Conservation (phyloP, 805 yeast species). For the Torulaspora franciscae region DNA sequence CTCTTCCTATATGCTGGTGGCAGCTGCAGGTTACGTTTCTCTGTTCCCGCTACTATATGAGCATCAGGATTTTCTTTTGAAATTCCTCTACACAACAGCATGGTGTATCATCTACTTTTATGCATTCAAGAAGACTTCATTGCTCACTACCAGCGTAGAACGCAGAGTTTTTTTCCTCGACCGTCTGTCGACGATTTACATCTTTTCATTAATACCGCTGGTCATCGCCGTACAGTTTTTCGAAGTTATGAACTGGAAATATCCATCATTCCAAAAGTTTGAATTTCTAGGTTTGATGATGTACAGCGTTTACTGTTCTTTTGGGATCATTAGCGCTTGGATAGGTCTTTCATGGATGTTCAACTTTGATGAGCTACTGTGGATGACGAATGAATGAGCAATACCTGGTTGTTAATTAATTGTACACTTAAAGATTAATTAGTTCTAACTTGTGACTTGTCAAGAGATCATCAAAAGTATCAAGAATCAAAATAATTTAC, state of each 20-base stretch:
- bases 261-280: conserved; percentile 49
- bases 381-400: conserved; percentile 37
- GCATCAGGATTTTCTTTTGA: conserved; percentile 73
- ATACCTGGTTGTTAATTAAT: not conserved
- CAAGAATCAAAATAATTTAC: no score
- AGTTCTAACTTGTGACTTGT: no score
- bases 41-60: conserved; percentile 83
- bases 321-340: conserved; percentile 86
- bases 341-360: conserved; percentile 84
- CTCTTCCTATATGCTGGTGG: conserved; percentile 63
- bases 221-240: conserved; percentile 45
- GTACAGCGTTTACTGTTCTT: conserved; percentile 77
- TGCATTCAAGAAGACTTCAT: conserved; percentile 65
- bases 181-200: conserved; percentile 60
- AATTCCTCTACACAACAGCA: conserved; percentile 67
- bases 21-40: conserved; percentile 79
- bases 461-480: no score
- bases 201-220: conserved; percentile 62
- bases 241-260: conserved; percentile 53
- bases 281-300: conserved; percentile 78
- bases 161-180: conserved; percentile 63
- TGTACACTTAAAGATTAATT: not conserved
- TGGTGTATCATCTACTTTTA: conserved; percentile 80
- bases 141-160: conserved; percentile 37
- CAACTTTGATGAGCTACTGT: conserved; percentile 71